Evolutionary conservation across 2,329 filamentous ascomycete species (phyloP), one percentile per base, ranked within the genome.

Genomic region (Penicillium sp.): DNA sequence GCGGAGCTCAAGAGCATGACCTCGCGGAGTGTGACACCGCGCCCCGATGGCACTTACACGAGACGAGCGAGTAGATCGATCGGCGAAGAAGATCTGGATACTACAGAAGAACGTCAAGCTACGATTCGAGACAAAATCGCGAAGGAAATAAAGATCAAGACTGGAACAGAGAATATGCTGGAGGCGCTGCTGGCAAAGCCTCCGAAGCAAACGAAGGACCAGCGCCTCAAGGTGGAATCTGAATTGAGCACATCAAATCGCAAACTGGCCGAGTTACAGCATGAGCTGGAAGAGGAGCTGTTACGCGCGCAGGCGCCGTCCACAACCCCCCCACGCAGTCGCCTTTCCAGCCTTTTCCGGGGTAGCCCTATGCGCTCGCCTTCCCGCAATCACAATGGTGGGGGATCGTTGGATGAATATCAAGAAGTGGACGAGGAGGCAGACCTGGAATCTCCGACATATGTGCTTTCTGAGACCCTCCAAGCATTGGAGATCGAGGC

Each of bases 61-160:
- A 69, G 66, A 49, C 57, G 69, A 56, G 65, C 66, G 4, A 71
- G 68, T 59, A 67, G 79, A 65, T 74, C 73, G 26, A 74, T 79
- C 23, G 86, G 88, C 48, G 87, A 90, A 60, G 84, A 86, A 46
- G 83, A 84, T 52, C 73, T 65, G 61, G 77, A 62, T 56, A 81
- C 80, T 8, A 81, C 85, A 12, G 91, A 96, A 69, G 86, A 91
- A 72, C 83, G 85, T 33, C 85, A 96, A 64, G 83, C 86, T 18
- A 80, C 84, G 45, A 81, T 97, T 56, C 87, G 88, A 65, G 92
- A 97, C 63, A 84, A 88, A 66, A 87, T 99, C 58, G 93, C 91
- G 61, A 93, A 95, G 66, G 95, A 99, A 76, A 87, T 92, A 76
- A 97, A 97, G 79, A 97, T 99, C 69, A 97, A 96, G 73, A 89